Conservation (phyloP, 331 rosid genomes). For the Phaseolus coccineus region DNA sequence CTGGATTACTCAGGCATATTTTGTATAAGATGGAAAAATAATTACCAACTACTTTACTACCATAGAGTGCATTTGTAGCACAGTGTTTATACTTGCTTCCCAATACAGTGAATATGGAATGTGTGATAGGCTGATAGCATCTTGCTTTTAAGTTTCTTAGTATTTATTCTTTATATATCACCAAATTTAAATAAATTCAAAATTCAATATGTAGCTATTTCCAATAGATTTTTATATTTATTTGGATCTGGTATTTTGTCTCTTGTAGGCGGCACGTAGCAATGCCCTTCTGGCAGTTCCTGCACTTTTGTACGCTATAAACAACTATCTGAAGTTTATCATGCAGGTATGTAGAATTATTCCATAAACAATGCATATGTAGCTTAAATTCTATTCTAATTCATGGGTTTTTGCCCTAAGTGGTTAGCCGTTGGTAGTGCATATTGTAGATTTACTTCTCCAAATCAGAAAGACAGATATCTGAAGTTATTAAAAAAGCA, state of each 20-base stretch:
- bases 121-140: neutral
- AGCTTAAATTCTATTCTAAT: neutral
- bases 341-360: constrained; percentile 79
- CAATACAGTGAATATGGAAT: neutral
- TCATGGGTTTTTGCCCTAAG: neutral
- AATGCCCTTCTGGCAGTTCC: constrained; percentile 98
- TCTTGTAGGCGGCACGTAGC: constrained; percentile 91
- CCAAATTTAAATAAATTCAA: constrained; percentile 23
- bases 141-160: constrained; percentile 11
- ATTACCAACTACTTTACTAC: neutral
- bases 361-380: constrained; percentile 22
- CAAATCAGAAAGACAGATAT: constrained; percentile 2
- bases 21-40: constrained; percentile 16
- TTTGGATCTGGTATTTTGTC: constrained; percentile 35
- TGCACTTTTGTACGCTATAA: constrained; percentile 92
- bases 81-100: constrained; percentile 1
- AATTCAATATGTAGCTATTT: constrained; percentile 10
- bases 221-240: constrained; percentile 33
- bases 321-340: constrained; percentile 94
- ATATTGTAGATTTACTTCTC: constrained; percentile 35
- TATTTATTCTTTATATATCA: constrained; percentile 9
- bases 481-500: constrained; percentile 18
- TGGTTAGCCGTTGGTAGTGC: constrained; percentile 3
- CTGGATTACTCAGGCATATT: constrained; percentile 20
- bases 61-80: neutral